Evolutionary conservation across 1,284 basidiomycete genomes (phyloP), one percentile per base, ranked within the genome.

Genomic region (Caloboletus inedulis): DNA sequence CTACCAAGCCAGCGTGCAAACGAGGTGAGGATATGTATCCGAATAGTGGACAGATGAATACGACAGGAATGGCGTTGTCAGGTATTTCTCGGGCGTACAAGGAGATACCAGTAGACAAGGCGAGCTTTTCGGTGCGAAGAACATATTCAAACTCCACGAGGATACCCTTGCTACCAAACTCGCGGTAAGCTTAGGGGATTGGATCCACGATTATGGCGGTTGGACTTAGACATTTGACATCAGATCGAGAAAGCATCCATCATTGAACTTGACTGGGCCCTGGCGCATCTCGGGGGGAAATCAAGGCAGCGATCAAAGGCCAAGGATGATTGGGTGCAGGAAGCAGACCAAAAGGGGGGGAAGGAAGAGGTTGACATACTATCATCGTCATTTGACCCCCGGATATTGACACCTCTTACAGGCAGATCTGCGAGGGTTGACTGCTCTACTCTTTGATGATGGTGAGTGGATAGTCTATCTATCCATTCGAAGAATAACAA

Each of bases 121-220:
- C 19, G 91, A 93, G 62, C 76, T 93, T 6, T 93, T 92, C 60
- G 90, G 90, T 2, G 75, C 88, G 47, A 82, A 85, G 61, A 93
- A 93, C 61, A 87, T 93, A 39, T 91, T 93, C 70, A 82, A 77
- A 56, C 71, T 92, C n/a, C 85, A 91, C 54, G 88, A 89, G 63
- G 74, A 77, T 53, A 81, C 77, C 16, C 69, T 85, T n/a, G 79
- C 84, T 33, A 91, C 88, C 0, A 89, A 91, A 68, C 77, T 80
- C 68, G 79, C 83, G 53, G 88, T 88, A 69, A 52, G 78, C 62
- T 21, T 8, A 14, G 21, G 23, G 12, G 23, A 47, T 27, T 43
- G n/a, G 34, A 30, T 36, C 14, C 13, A 36, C 19, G 14, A 19
- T 6, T 7, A n/a, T 25, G 43, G 10, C 3, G n/a, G 5, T 37